Conservation (phyloP, 495 filamentous ascomycete genomes). For the Aspergillus incahuasiensis region DNA sequence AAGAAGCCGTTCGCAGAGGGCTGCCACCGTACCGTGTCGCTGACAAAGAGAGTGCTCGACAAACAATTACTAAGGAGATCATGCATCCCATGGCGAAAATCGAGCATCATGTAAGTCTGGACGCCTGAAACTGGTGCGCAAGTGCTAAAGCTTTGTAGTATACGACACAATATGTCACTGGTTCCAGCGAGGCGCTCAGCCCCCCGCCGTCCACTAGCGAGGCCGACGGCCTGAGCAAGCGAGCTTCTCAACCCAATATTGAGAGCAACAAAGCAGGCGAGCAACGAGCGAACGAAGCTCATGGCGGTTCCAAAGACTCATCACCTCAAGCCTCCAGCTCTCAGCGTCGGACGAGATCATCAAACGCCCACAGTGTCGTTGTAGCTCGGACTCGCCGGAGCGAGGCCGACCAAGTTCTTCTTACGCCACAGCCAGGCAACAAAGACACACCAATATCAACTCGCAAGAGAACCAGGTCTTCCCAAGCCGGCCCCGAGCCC, state of each 20-base stretch:
- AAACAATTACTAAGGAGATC: constrained; percentile 23
- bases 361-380: background rate
- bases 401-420: background rate
- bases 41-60: constrained; percentile 14
- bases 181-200: background rate
- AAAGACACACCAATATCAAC: background rate
- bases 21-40: constrained; percentile 24
- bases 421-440: background rate
- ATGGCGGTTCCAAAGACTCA: background rate
- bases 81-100: constrained; percentile 37
- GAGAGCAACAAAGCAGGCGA: background rate
- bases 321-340: background rate
- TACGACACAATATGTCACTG: background rate
- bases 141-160: constrained; percentile 13
- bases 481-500: background rate
- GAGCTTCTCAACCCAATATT: background rate
- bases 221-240: background rate
- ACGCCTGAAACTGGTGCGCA: background rate
- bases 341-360: background rate
- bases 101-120: constrained; percentile 31
- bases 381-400: background rate
- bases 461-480: constrained; percentile 6
- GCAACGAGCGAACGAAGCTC: background rate
- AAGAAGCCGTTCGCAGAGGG: constrained; percentile 20
- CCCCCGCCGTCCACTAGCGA: constrained; percentile 1